Evolutionary conservation across 2,329 filamentous ascomycete species (phyloP).

Genomic region (Alternaria incomplexa): DNA sequence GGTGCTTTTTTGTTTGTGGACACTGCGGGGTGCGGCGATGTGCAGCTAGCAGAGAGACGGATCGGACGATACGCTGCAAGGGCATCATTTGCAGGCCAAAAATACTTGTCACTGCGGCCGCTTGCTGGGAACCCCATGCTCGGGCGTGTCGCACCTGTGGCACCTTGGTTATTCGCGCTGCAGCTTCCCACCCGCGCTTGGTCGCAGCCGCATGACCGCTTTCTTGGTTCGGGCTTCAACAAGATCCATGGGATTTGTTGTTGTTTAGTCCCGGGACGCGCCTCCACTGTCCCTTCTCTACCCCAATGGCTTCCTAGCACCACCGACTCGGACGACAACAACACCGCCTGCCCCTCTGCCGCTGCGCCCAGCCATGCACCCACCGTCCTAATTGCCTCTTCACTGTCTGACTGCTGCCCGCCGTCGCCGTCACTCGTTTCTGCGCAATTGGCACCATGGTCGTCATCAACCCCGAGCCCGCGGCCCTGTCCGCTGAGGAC

Average conservation of each 20-base stretch:
- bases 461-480: slow-evolving; percentile 77
- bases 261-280: slow-evolving; percentile 15
- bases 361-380: slow-evolving; percentile 29
- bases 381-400: slow-evolving; percentile 15
- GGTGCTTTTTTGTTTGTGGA: slow-evolving; percentile 11
- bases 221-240: slow-evolving; percentile 23
- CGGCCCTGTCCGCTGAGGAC: slow-evolving; percentile 76
- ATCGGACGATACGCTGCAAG: slow-evolving; percentile 6
- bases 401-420: slow-evolving; percentile 8
- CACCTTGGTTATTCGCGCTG: slow-evolving; percentile 33
- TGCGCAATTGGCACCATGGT: slow-evolving; percentile 68
- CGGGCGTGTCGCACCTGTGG: slow-evolving; percentile 29
- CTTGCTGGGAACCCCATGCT: slow-evolving; percentile 21
- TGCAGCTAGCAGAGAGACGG: slow-evolving; percentile 4
- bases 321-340: slow-evolving; percentile 6
- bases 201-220: slow-evolving; percentile 30
- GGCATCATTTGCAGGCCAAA: slow-evolving; percentile 16
- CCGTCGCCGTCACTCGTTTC: slow-evolving; percentile 40
- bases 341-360: slow-evolving; percentile 10
- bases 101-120: slow-evolving; percentile 22
- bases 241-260: slow-evolving; percentile 6
- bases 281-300: slow-evolving; percentile 8
- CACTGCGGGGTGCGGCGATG: slow-evolving; percentile 9
- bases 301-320: slow-evolving; percentile 9
- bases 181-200: slow-evolving; percentile 30